Percentiles rank a stretch among this genome's conserved stretches.
Evolutionary conservation across 225 moss, liverwort and hornwort species (phyloP).

Genomic region (Marchantia paleacea): DNA sequence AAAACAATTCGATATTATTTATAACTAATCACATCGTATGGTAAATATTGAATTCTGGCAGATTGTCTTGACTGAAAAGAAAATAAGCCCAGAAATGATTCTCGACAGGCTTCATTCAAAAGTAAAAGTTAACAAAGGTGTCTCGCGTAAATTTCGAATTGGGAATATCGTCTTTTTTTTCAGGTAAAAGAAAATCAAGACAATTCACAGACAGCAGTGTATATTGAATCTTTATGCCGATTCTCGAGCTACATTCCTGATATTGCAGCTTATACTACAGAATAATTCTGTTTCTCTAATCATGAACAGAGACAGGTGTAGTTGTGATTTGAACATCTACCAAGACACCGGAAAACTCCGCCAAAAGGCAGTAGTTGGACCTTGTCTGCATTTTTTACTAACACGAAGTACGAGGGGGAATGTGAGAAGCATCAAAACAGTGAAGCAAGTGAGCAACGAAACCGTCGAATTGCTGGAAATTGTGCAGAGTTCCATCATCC

Average conservation of each 20-base stretch:
- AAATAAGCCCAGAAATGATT: not conserved
- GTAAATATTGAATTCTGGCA: not conserved
- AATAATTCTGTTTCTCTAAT: too few species aligned
- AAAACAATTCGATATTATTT: too few species aligned
- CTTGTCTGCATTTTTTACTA: slow-evolving; percentile 77
- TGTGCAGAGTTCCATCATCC: slow-evolving; percentile 55
- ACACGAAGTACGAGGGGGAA: slow-evolving; percentile 40
- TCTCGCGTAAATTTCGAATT: slow-evolving; percentile 14
- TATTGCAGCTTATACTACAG: too few species aligned
- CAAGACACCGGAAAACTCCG: not conserved
- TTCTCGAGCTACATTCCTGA: too few species aligned
- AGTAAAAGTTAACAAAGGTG: not conserved
- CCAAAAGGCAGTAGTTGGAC: slow-evolving; percentile 1
- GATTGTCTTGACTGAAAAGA: slow-evolving; percentile 13
- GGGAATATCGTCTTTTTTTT: slow-evolving; percentile 20
- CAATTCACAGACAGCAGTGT: not conserved
- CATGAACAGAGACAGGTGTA: slow-evolving; percentile 15
- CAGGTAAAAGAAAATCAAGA: slow-evolving; percentile 17
- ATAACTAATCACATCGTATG: too few species aligned
- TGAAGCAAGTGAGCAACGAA: slow-evolving; percentile 18
- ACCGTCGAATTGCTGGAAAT: slow-evolving; percentile 41
- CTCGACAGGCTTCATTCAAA: slow-evolving; percentile 7
- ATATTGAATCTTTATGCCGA: too few species aligned
- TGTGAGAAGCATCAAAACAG: slow-evolving; percentile 25
- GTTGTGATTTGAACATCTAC: slow-evolving; percentile 21